phyloP scores from a whole-genome alignment of 768 basidiomycete species.

The Antrodiella citrinella region DNA sequence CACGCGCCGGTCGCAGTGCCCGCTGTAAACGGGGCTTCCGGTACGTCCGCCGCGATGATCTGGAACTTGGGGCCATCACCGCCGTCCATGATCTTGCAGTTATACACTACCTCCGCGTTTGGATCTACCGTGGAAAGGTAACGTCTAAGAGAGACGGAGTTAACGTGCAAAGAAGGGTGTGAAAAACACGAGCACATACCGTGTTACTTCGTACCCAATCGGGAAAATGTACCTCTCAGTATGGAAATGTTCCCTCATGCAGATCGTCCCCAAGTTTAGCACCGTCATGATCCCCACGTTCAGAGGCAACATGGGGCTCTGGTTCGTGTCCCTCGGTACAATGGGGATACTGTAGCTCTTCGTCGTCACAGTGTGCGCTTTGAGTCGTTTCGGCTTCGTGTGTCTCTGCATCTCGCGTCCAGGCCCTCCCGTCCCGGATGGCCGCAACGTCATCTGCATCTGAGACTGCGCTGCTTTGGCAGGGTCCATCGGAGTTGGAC shows the following conservation, averaged over 20 bases:
- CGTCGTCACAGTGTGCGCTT: conserved; percentile 74
- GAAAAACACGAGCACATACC: conserved; percentile 2
- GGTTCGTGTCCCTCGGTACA: conserved; percentile 66
- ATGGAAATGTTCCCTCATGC: conserved; percentile 79
- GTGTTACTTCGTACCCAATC: conserved; percentile 1
- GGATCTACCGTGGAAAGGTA: conserved; percentile 74
- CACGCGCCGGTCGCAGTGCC: conserved; percentile 88
- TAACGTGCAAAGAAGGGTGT: not conserved
- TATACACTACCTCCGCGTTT: conserved; percentile 59
- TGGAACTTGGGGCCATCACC: conserved; percentile 84
- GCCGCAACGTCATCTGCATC: conserved; percentile 19
- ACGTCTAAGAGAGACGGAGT: conserved; percentile 35
- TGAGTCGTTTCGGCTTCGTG: conserved; percentile 69
- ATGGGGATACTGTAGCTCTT: conserved; percentile 72
- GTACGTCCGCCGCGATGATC: conserved; percentile 66
- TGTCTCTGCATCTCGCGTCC: conserved; percentile 32
- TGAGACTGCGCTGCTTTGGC: conserved; percentile 20
- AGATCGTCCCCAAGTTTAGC: conserved; percentile 63
- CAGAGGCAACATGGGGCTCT: conserved; percentile 65
- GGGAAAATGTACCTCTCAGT: conserved; percentile 88
- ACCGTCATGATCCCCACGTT: conserved; percentile 88
- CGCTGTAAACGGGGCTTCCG: conserved; percentile 66
- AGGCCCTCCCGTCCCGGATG: conserved; percentile 12
- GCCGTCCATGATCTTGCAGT: conserved; percentile 78
- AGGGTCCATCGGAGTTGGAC: conserved; percentile 14